Percentiles rank a stretch among this genome's conserved stretches.
Conservation (phyloP, 352 stramenopile genomes). For the Phytophthora quininea region DNA sequence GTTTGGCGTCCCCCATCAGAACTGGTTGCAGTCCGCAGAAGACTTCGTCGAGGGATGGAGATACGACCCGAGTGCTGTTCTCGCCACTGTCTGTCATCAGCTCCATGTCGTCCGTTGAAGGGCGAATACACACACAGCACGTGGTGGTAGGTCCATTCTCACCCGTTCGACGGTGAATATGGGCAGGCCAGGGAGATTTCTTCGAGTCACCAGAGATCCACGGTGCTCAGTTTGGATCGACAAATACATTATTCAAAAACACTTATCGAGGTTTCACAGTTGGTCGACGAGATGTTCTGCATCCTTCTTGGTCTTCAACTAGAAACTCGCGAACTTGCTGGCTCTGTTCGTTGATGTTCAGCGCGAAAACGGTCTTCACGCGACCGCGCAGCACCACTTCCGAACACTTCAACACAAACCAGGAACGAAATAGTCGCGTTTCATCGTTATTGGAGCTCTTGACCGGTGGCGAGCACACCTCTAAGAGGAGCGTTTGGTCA, state of each 20-base stretch:
- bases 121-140: not conserved
- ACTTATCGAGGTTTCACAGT: no score
- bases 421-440: conserved; percentile 18
- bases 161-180: not conserved
- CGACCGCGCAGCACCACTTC: not conserved
- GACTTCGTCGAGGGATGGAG: not conserved
- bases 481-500: no score
- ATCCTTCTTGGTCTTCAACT: no score
- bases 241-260: no score
- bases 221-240: no score
- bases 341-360: conserved; percentile 20
- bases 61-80: conserved; percentile 9
- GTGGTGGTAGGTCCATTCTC: conserved; percentile 2
- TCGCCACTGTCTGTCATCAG: conserved; percentile 11
- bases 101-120: not conserved
- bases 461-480: not conserved
- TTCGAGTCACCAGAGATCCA: no score
- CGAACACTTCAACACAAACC: conserved; percentile 17
- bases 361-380: conserved; percentile 19
- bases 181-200: no score
- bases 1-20: conserved; percentile 30
- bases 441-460: conserved; percentile 24
- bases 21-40: conserved; percentile 34
- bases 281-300: no score
- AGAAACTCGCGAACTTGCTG: no score